Base-by-base conservation (phyloP, 495 filamentous ascomycete species). In the Cladorrhinum samala region DNA sequence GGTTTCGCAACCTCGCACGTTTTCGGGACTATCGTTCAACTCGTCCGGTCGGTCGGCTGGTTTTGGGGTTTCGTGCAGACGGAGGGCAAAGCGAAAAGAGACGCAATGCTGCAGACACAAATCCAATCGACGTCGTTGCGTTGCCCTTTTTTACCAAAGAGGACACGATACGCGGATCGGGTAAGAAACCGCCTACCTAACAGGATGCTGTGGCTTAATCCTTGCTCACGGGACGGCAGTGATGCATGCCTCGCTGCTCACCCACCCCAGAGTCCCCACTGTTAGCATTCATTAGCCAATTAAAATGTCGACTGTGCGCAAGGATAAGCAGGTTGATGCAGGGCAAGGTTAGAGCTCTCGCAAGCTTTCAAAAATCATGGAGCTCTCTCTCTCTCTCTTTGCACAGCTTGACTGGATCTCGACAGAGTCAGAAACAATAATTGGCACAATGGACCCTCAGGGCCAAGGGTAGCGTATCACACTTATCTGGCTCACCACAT, bases 181-280 rank as follows among this genome's bases (percentile, higher is more conserved):
- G 30, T 55, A 60, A 64, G 60, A 68, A 69, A 68, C 72, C 68
- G 71, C 69, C 65, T 69, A 68, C 65, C 63, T 65, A 63, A n/a
- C n/a, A n/a, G n/a, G n/a, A n/a, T n/a, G n/a, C n/a, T n/a, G n/a
- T 66, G 61, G 54, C 58, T 40, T 47, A 17, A 39, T 42, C 60
- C 57, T 53, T 57, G 50, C 44, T 30, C 23, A 18, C 24, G 2
- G 33, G 23, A 39, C 52, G 43, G 39, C 45, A 55, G 37, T 55
- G 49, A 54, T 55, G 55, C 59, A 57, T 37, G 51, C 48, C n/a
- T n/a, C n/a, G n/a, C n/a, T n/a, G n/a, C 54, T 23, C 37, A 38
- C 9, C 17, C 37, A 36, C 20, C 25, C 23, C n/a, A 16, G 18
- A 23, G 5, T 14, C 23, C 50, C 27, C 38, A 47, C 36, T 30